Conservation (phyloP, 495 filamentous ascomycete species). For the Pyrenula massariospora region DNA sequence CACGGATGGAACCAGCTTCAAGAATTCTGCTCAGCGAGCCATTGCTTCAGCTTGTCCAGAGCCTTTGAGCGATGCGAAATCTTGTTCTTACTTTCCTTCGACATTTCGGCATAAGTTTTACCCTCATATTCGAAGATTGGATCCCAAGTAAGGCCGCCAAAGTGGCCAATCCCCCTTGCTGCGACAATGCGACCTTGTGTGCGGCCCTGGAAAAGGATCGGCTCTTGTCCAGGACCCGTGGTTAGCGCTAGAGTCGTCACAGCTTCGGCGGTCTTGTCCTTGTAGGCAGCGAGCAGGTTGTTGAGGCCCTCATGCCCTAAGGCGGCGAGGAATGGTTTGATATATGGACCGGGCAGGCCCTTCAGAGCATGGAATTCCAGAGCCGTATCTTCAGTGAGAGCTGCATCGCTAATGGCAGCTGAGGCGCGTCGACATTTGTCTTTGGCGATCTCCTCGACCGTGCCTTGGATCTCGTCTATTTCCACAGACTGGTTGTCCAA, state of each 20-base stretch:
- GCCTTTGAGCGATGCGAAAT: slow-evolving; percentile 86
- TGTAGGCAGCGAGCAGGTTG: slow-evolving; percentile 79
- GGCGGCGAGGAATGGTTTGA: slow-evolving; percentile 85
- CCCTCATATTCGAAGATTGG: slow-evolving; percentile 92
- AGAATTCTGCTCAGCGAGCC: slow-evolving; percentile 45
- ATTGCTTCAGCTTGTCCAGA: slow-evolving; percentile 69
- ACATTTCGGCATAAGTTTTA: slow-evolving; percentile 96
- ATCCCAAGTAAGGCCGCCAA: slow-evolving; percentile 79
- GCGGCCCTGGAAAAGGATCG: slow-evolving; percentile 79
- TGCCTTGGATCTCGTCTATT: slow-evolving; percentile 82
- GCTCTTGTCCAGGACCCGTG: slow-evolving; percentile 71
- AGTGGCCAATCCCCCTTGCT: slow-evolving; percentile 45
- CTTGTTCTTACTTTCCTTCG: slow-evolving; percentile 73
- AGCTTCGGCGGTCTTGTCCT: slow-evolving; percentile 81
- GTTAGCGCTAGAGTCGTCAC: slow-evolving; percentile 94
- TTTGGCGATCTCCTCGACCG: slow-evolving; percentile 75
- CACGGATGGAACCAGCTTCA: not conserved
- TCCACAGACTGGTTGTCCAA: slow-evolving; percentile 66
- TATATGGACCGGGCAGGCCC: slow-evolving; percentile 91
- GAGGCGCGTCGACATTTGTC: slow-evolving; percentile 74
- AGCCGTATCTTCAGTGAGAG: slow-evolving; percentile 91
- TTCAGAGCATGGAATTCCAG: slow-evolving; percentile 83
- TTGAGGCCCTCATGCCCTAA: slow-evolving; percentile 79
- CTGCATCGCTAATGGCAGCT: slow-evolving; percentile 53
- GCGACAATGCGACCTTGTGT: slow-evolving; percentile 41